Evolutionary conservation across 352 stramenopile species (phyloP).

Genomic region (Sclerospora graminicola): DNA sequence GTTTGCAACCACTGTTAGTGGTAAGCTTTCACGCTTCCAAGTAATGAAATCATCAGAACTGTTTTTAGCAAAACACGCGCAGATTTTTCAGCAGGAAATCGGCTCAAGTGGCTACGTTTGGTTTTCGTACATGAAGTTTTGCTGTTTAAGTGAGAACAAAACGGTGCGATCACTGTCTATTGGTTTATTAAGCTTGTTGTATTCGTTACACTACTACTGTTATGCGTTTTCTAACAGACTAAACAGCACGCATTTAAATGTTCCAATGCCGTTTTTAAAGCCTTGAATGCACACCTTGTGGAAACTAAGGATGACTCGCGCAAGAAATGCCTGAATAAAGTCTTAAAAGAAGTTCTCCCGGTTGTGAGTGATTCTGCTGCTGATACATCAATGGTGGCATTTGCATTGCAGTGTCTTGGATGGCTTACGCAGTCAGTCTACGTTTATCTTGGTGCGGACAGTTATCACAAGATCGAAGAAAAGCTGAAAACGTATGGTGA

Average conservation of each 20-base stretch:
- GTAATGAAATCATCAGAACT: conserved; percentile 49
- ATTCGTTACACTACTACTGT: background rate
- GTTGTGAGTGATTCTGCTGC: conserved; percentile 39
- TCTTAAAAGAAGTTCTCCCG: conserved; percentile 63
- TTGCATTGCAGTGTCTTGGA: conserved; percentile 46
- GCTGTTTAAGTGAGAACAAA: conserved; percentile 55
- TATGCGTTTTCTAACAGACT: conserved; percentile 25
- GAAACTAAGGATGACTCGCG: conserved; percentile 30
- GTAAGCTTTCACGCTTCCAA: conserved; percentile 55
- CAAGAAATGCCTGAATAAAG: conserved; percentile 62
- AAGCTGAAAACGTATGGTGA: conserved; percentile 61
- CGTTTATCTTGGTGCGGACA: conserved; percentile 37
- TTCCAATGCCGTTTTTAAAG: conserved; percentile 32
- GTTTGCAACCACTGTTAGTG: conserved; percentile 44
- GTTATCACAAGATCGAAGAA: conserved; percentile 56
- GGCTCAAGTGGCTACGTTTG: conserved; percentile 35
- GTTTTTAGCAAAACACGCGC: conserved; percentile 37
- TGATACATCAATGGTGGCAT: conserved; percentile 25
- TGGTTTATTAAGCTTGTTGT: background rate
- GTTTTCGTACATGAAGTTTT: conserved; percentile 71
- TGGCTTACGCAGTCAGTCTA: conserved; percentile 34
- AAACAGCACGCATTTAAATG: conserved; percentile 51
- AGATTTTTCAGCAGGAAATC: conserved; percentile 40
- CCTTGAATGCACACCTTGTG: conserved; percentile 29
- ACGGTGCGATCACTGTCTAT: conserved; percentile 25